Percentiles rank a stretch among this genome's conserved stretches.
These are phyloP conservation scores for Talaromyces liani DNA, from an alignment of 495 filamentous ascomycete species.

Conservation along the genomic window DNA sequence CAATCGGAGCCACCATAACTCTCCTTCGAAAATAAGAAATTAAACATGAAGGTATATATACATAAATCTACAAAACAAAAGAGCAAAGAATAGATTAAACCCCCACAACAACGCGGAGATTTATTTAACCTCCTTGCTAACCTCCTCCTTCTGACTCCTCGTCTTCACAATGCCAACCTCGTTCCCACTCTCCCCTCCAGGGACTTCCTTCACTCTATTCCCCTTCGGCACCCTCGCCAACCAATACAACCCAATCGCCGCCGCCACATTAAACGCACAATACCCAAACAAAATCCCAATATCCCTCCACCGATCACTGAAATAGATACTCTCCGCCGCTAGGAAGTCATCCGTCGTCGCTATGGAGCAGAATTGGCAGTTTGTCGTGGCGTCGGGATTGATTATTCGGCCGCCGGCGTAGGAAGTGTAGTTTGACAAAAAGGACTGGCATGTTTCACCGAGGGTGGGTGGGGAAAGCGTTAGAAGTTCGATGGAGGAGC, in stretches of 20 bases:
- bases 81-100: background rate
- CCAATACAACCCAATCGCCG: conserved; percentile 71
- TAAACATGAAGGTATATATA: background rate
- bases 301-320: conserved; percentile 61
- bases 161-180: background rate
- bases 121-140: background rate
- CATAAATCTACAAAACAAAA: background rate
- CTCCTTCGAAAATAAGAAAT: background rate
- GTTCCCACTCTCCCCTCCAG: background rate
- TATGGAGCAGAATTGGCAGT: conserved; percentile 60
- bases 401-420: conserved; percentile 47
- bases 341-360: conserved; percentile 57
- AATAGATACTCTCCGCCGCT: conserved; percentile 37
- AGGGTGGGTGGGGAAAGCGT: conserved; percentile 39
- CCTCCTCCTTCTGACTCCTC: background rate
- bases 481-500: conserved; percentile 50
- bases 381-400: conserved; percentile 36
- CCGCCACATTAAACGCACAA: conserved; percentile 64
- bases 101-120: background rate
- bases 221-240: conserved; percentile 67
- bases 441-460: conserved; percentile 47
- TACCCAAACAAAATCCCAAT: conserved; percentile 62
- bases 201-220: conserved; percentile 23
- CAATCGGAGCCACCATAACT: no score
- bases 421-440: conserved; percentile 44